Conservation (phyloP, 2,329 filamentous ascomycete species). For the Diaporthe batatas region DNA sequence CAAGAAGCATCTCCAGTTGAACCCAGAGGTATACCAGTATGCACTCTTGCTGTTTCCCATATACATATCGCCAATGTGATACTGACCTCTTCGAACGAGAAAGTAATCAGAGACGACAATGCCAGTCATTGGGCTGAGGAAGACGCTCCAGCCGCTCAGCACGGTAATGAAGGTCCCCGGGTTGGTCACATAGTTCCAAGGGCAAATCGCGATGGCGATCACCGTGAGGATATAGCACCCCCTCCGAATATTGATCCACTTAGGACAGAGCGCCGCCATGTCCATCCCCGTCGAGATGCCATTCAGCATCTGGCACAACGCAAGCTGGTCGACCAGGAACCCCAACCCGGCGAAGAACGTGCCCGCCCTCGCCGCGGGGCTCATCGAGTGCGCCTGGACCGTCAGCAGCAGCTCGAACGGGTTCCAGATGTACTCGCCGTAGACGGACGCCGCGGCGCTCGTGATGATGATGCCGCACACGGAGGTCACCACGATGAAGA, state of each 20-base stretch:
- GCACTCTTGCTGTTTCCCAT: constrained; percentile 51
- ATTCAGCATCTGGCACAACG: constrained; percentile 48
- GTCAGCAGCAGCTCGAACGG: constrained; percentile 53
- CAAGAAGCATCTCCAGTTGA: constrained; percentile 59
- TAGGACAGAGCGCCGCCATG: constrained; percentile 59
- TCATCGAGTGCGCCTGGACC: constrained; percentile 50
- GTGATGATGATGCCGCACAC: constrained; percentile 55
- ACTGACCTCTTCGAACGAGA: constrained; percentile 53
- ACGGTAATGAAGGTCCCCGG: constrained; percentile 58
- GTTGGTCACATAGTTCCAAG: constrained; percentile 57
- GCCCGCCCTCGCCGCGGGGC: constrained; percentile 50
- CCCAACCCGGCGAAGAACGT: constrained; percentile 55
- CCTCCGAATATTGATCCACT: constrained; percentile 62
- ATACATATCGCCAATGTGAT: constrained; percentile 62
- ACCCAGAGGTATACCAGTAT: constrained; percentile 59
- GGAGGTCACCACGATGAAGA: constrained; percentile 54
- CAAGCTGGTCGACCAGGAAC: constrained; percentile 52
- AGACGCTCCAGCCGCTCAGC: constrained; percentile 54
- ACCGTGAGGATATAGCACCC: constrained; percentile 59
- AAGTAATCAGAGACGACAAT: constrained; percentile 62
- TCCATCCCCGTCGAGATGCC: constrained; percentile 58
- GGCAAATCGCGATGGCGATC: constrained; percentile 56
- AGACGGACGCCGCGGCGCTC: constrained; percentile 50
- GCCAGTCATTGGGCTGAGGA: constrained; percentile 61
- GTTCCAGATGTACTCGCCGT: constrained; percentile 55